Evolutionary conservation across 768 basidiomycete genomes (phyloP), one percentile per base, ranked within the genome.

Genomic region (Rhodotorula graminis): DNA sequence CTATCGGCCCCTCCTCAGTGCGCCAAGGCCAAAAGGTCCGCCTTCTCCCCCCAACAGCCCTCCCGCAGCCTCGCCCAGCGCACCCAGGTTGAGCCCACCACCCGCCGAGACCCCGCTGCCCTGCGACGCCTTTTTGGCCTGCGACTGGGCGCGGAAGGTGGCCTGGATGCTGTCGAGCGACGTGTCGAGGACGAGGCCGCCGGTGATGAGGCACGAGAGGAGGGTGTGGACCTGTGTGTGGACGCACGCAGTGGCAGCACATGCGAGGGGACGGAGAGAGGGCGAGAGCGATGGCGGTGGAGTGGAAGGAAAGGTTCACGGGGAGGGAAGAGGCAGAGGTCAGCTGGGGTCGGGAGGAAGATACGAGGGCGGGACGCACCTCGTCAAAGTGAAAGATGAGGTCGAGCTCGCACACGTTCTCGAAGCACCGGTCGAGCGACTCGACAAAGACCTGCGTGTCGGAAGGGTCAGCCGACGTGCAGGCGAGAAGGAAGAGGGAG

Each of bases 371-470:
- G 72, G 50, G 11, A 46, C 85, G 46, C 76, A 92, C 94, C 85
- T 98, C 93, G 80, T 98, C 96, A 78, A 97, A 99, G 81, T 97
- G 94, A 81, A 98, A 99, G 63, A 99, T 94, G 21, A 99, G 85
- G 81, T 99, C 96, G 58, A 99, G 84, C 81, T 99, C 96, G 82
- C 96, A 98, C 0, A 99, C 96, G 78, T 97, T 98, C 84, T 96
- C 93, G 80, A 98, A 99, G 25, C 92, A 88, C 50, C 93, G 85
- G 81, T 99, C 96, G 49, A 99, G 85, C 7, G 92, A 89, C 83
- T 99, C 96, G 69, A 99, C 96, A 78, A 99, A 93, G 27, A 99
- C 96, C 94, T 94, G 73, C 1, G 18, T 11, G 25, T 33, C 37
- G 46, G 15, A 25, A 49, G 29, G 40, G 47, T 46, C n/a, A 27